phyloP scores from a whole-genome alignment of 2,329 filamentous ascomycete species.

The Colletotrichum tabaci region DNA sequence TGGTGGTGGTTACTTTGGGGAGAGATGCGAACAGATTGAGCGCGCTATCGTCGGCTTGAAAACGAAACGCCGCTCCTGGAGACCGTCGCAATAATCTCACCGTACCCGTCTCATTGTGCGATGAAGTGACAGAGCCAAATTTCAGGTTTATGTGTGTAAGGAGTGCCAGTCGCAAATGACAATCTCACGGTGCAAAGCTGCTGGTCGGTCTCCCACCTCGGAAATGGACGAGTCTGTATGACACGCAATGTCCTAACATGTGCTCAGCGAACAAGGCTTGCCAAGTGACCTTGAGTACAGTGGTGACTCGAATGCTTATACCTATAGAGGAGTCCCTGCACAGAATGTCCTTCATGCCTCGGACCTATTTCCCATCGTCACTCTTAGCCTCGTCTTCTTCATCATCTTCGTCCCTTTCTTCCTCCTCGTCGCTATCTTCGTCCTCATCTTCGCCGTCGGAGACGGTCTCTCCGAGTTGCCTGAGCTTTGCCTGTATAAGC shows the following conservation, averaged over 20 bases:
- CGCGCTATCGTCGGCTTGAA: not conserved
- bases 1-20: not conserved
- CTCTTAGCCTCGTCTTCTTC: constrained; percentile 48
- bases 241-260: not conserved
- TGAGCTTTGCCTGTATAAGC: constrained; percentile 67
- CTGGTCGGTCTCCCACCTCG: not conserved
- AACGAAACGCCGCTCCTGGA: not conserved
- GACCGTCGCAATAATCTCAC: not conserved
- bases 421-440: constrained; percentile 58
- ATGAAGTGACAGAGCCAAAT: not conserved
- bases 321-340: not conserved
- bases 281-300: no score
- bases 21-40: not conserved
- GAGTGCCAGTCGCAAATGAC: not conserved
- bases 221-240: not conserved
- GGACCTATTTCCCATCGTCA: constrained; percentile 34
- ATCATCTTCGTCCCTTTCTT: constrained; percentile 46
- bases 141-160: not conserved
- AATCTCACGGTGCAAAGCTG: not conserved
- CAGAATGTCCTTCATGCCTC: not conserved
- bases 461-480: constrained; percentile 77
- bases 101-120: not conserved
- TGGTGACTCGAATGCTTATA: not conserved
- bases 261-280: not conserved
- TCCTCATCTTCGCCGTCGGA: constrained; percentile 83